Conservation (phyloP, 805 yeast genomes). For the Myxozyma sirexii region DNA sequence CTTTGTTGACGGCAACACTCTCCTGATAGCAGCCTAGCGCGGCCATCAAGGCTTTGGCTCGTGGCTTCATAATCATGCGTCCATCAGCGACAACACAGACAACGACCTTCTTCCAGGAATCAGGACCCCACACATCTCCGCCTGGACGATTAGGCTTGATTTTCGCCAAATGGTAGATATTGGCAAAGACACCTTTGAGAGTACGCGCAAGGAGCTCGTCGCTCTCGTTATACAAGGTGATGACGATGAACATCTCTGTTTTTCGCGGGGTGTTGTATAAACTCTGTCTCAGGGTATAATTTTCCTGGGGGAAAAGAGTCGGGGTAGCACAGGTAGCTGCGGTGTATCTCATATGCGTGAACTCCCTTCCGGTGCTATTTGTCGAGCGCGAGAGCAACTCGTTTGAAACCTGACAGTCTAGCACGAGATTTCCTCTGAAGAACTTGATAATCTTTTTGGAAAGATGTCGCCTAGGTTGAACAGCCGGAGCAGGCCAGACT, state of each 20-base stretch:
- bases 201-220: constrained; percentile 83
- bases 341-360: constrained; percentile 85
- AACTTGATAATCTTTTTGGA: constrained; percentile 53
- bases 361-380: constrained; percentile 59
- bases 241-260: constrained; percentile 82
- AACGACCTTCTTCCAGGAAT: constrained; percentile 92
- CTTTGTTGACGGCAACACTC: constrained; percentile 90
- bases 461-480: constrained; percentile 42
- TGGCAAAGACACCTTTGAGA: constrained; percentile 85
- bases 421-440: constrained; percentile 76
- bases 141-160: constrained; percentile 57
- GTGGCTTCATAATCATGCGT: constrained; percentile 75
- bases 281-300: constrained; percentile 77
- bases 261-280: constrained; percentile 69
- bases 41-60: constrained; percentile 77
- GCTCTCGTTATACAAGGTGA: constrained; percentile 89
- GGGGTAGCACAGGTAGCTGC: constrained; percentile 91
- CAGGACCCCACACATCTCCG: constrained; percentile 74
- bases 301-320: constrained; percentile 57
- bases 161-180: constrained; percentile 73
- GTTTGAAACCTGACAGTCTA: constrained; percentile 87
- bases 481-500: constrained; percentile 36
- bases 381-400: constrained; percentile 51
- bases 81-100: constrained; percentile 92
- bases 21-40: constrained; percentile 92